phyloP scores from a whole-genome alignment of 768 basidiomycete species.

The Lanmaoa rubissima region DNA sequence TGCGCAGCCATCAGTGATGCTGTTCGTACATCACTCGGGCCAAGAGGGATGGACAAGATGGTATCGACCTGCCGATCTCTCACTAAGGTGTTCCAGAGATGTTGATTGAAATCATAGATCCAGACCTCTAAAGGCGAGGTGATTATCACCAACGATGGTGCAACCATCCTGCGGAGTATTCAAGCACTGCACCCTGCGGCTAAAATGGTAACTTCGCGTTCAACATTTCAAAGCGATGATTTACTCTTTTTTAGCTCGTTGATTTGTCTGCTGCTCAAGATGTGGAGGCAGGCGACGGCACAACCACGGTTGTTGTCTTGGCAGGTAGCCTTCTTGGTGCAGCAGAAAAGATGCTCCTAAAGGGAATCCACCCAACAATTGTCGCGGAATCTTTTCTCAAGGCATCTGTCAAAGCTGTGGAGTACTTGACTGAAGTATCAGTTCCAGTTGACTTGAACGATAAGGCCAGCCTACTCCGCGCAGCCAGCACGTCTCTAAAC shows the following conservation, averaged over 20 bases:
- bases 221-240: not conserved
- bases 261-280: conserved; percentile 98
- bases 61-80: conserved; percentile 41
- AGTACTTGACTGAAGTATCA: conserved; percentile 90
- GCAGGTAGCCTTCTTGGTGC: conserved; percentile 92
- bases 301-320: conserved; percentile 94
- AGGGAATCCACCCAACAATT: conserved; percentile 97
- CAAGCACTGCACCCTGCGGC: conserved; percentile 97
- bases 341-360: conserved; percentile 94
- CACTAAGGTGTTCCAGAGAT: not conserved
- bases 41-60: conserved; percentile 99
- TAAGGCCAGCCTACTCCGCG: conserved; percentile 78
- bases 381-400: conserved; percentile 94
- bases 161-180: conserved; percentile 93
- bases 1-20: conserved; percentile 90
- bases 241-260: conserved; percentile 63
- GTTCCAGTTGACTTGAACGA: conserved; percentile 90
- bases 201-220: conserved; percentile 69
- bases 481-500: conserved; percentile 93
- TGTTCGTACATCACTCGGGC: conserved; percentile 93
- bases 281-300: conserved; percentile 97
- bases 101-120: conserved; percentile 53
- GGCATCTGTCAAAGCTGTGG: conserved; percentile 90
- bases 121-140: conserved; percentile 96
- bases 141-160: conserved; percentile 98